A percentile compares a stretch with the other conserved stretches of the same genome.
These are phyloP conservation scores for Albugo candida DNA, from an alignment of 352 stramenopile species.

Conservation along the genomic window DNA sequence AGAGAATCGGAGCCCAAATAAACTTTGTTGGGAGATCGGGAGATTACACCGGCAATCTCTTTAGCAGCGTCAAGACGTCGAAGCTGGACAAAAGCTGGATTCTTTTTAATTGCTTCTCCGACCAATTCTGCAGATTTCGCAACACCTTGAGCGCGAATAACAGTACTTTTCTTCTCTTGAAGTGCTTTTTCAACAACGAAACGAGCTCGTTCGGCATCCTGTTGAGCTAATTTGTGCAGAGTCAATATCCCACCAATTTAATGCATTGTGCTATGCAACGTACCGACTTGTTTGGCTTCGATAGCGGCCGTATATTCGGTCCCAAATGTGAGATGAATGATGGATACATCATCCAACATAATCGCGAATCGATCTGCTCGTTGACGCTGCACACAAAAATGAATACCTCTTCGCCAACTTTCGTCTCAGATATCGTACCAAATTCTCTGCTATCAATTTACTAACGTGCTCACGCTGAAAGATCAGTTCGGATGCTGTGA, in stretches of 20 bases:
- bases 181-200: slow-evolving; percentile 97
- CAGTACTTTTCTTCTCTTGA: slow-evolving; percentile 98
- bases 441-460: slow-evolving; percentile 84
- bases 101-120: slow-evolving; percentile 97
- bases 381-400: slow-evolving; percentile 32
- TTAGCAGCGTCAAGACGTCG: slow-evolving; percentile 96
- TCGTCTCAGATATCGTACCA: slow-evolving; percentile 27
- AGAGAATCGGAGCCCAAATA: slow-evolving; percentile 97
- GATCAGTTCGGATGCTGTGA: slow-evolving; percentile 97
- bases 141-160: slow-evolving; percentile 95
- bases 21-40: slow-evolving; percentile 90
- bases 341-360: slow-evolving; percentile 95
- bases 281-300: slow-evolving; percentile 97
- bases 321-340: slow-evolving; percentile 98
- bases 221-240: slow-evolving; percentile 69
- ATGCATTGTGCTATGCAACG: slow-evolving; percentile 4
- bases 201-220: slow-evolving; percentile 96
- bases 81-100: slow-evolving; percentile 98
- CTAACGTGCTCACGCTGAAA: slow-evolving; percentile 97
- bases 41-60: slow-evolving; percentile 95
- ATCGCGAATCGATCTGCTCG: slow-evolving; percentile 85
- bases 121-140: slow-evolving; percentile 97
- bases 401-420: slow-evolving; percentile 13
- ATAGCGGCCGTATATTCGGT: slow-evolving; percentile 97
- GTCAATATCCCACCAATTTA: not conserved